Evolutionary conservation across 257 asterid genomes (phyloP).

Genomic region (Handroanthus guayacan): DNA sequence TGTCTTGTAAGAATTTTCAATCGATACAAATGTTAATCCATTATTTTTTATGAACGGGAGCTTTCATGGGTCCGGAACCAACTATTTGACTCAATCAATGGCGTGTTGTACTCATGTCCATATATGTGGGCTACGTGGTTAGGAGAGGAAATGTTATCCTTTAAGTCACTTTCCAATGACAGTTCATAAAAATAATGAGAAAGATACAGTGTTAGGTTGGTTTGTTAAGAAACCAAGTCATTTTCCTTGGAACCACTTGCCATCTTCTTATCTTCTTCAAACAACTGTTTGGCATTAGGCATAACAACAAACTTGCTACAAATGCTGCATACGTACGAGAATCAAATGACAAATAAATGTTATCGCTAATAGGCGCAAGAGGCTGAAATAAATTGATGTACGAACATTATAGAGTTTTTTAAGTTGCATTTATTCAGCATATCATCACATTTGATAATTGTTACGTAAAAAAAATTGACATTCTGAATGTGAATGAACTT

Average conservation of each 20-base stretch:
- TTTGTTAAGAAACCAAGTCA: slow-evolving; percentile 42
- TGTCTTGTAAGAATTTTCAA: not conserved
- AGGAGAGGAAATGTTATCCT: slow-evolving; percentile 22
- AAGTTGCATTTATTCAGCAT: slow-evolving; percentile 12
- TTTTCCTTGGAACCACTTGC: slow-evolving; percentile 33
- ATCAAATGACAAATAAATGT: not conserved
- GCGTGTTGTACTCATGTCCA: slow-evolving; percentile 40
- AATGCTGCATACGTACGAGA: not conserved
- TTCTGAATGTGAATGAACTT: slow-evolving; percentile 11
- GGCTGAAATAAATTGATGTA: not conserved
- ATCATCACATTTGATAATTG: not conserved
- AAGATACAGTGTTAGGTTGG: slow-evolving; percentile 48
- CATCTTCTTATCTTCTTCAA: slow-evolving; percentile 22
- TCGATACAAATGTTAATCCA: slow-evolving; percentile 11
- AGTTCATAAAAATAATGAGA: slow-evolving; percentile 36
- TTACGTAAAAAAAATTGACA: not conserved
- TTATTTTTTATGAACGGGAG: slow-evolving; percentile 20
- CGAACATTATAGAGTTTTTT: not conserved
- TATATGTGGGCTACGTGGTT: slow-evolving; percentile 23
- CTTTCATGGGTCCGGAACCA: slow-evolving; percentile 49
- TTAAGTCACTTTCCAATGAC: slow-evolving; percentile 39
- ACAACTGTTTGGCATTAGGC: slow-evolving; percentile 1
- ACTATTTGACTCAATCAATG: slow-evolving; percentile 42
- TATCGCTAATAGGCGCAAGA: not conserved
- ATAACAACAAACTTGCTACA: not conserved